Evolutionary conservation across 371 early-diverging fungal genomes (phyloP).

Genomic region (Mucor irregularis): DNA sequence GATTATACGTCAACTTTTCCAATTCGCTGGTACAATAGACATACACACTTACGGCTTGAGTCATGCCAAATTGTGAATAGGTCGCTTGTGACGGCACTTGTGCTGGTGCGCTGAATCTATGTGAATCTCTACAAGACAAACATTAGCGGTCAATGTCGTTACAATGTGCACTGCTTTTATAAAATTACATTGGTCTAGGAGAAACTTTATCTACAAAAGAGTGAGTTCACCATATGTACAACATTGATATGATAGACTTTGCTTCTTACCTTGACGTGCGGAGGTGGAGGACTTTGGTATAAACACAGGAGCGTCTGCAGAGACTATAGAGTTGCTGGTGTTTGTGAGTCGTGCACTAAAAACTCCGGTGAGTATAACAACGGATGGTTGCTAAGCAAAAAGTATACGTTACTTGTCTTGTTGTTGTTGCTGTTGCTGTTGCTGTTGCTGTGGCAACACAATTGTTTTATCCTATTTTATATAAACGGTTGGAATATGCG

Average conservation of each 20-base stretch:
- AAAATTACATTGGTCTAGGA: slow-evolving; percentile 1
- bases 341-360: neutral
- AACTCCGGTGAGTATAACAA: too few relatives aligned
- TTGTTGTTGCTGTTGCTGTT: neutral
- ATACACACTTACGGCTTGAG: neutral
- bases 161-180: neutral
- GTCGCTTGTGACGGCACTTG: too few relatives aligned
- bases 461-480: slow-evolving; percentile 13
- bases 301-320: slow-evolving; percentile 68
- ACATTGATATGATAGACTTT: neutral
- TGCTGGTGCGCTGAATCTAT: slow-evolving; percentile 1
- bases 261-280: slow-evolving; percentile 24
- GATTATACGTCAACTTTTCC: too few relatives aligned
- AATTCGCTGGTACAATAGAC: too few relatives aligned
- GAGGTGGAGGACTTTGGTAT: slow-evolving; percentile 64
- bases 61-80: neutral
- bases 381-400: too few relatives aligned
- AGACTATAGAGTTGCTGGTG: slow-evolving; percentile 41
- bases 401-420: neutral
- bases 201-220: neutral
- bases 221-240: neutral
- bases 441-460: slow-evolving; percentile 6
- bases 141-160: neutral
- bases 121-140: neutral
- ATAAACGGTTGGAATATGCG: neutral